Percentiles rank a stretch among this genome's conserved stretches.
Evolutionary conservation across 345 rosid genomes (phyloP).

Genomic region (Clarkia xantiana): DNA sequence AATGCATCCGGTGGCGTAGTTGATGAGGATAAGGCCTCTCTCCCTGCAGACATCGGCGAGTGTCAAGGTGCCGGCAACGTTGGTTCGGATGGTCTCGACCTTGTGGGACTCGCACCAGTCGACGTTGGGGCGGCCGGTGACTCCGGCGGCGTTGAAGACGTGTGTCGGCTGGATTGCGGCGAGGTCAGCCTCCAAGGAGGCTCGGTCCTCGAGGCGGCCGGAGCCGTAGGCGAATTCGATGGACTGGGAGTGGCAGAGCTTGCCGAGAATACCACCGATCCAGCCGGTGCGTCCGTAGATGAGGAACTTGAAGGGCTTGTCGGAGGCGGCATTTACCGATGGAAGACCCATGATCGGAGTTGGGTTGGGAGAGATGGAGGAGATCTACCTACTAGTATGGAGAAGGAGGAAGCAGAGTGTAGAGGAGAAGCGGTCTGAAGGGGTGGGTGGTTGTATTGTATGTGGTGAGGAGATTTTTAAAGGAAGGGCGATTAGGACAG

Average conservation of each 20-base stretch:
- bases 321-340: conserved; percentile 24
- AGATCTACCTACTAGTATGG: no score
- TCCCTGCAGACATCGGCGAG: conserved; percentile 72
- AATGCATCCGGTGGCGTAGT: conserved; percentile 87
- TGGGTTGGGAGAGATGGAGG: neutral
- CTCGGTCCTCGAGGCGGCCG: conserved; percentile 73
- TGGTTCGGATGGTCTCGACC: conserved; percentile 82
- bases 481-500: no score
- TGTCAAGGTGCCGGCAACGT: conserved; percentile 76
- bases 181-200: conserved; percentile 49
- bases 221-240: conserved; percentile 57
- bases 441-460: no score
- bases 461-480: no score
- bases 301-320: conserved; percentile 44
- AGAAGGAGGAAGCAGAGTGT: neutral
- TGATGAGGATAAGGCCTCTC: conserved; percentile 49
- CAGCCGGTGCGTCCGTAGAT: conserved; percentile 90
- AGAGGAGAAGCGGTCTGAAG: neutral
- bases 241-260: conserved; percentile 50
- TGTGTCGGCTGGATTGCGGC: conserved; percentile 53
- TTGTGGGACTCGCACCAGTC: conserved; percentile 95
- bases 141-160: conserved; percentile 92
- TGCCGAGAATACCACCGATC: conserved; percentile 88
- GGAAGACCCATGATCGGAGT: conserved; percentile 7
- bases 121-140: conserved; percentile 88